Percentiles rank a stretch among this genome's conserved stretches.
Evolutionary conservation across 1,284 basidiomycete genomes (phyloP).

Genomic region (Heterobasidion occidentale): DNA sequence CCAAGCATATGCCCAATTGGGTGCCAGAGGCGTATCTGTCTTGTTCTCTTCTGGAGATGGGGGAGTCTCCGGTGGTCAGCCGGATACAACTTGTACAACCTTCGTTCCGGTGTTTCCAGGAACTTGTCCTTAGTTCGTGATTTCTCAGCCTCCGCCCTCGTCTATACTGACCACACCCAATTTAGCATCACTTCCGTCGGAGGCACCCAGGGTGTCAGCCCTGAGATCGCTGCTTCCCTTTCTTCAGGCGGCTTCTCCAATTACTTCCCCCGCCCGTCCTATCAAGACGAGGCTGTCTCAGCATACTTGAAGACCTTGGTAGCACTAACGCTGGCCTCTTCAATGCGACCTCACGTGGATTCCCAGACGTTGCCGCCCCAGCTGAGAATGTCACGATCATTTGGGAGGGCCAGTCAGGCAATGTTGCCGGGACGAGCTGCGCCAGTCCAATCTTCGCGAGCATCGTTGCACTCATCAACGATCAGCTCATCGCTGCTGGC

Average conservation of each 20-base stretch:
- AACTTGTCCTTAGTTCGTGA: not conserved
- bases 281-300: not conserved
- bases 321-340: slow-evolving; percentile 18
- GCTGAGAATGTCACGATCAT: slow-evolving; percentile 52
- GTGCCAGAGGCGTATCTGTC: slow-evolving; percentile 2
- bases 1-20: slow-evolving; percentile 2
- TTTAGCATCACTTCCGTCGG: slow-evolving; percentile 6
- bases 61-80: slow-evolving; percentile 15
- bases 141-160: not conserved
- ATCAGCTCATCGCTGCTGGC: slow-evolving; percentile 42
- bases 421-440: slow-evolving; percentile 37
- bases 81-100: not conserved
- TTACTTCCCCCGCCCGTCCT: not conserved
- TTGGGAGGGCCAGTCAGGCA: slow-evolving; percentile 32
- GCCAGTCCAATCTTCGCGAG: slow-evolving; percentile 19
- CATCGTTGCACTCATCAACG: slow-evolving; percentile 49
- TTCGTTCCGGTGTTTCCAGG: slow-evolving; percentile 2
- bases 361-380: slow-evolving; percentile 47
- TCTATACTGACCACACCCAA: too few species aligned
- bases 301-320: slow-evolving; percentile 15
- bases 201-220: slow-evolving; percentile 17
- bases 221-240: slow-evolving; percentile 12
- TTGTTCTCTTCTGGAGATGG: slow-evolving; percentile 4
- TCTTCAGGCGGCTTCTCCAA: slow-evolving; percentile 5
- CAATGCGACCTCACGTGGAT: slow-evolving; percentile 18